Evolutionary conservation across 108 stramenopile species (phyloP), one percentile per base, ranked within the genome.

Genomic region (Skeletonema menzelii): DNA sequence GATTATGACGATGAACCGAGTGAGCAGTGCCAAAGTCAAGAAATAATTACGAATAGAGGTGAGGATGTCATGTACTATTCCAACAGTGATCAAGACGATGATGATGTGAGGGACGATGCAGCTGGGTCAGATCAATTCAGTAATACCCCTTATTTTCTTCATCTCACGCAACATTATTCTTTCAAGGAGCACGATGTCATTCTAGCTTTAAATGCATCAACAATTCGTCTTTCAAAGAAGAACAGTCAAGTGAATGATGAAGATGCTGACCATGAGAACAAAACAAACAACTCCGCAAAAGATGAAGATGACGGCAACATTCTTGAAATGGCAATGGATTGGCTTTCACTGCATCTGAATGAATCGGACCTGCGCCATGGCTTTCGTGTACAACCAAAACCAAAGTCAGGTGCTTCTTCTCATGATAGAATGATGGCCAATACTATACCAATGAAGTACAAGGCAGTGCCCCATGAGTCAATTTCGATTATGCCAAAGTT

Each of bases 271-370:
- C 61, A 37, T 8, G 63, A 65, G 0, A 32, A 59, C 40, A 59
- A 69, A 26, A 27, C 60, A 6, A 40, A 67, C 8, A 32, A 71
- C 32, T 28, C 67, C 4, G 28, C n/a, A 11, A 70, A 66, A 19
- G 42, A 74, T 2, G 69, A 66, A 19, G 42, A 74, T 2, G 69
- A 83, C 8, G 73, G 72, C 12, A 35, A 27, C 20, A 32, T 69
- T 27, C 55, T 83, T 24, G 73, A 75, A 49, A 68, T 82, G 49
- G 86, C 91, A n/a, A 78, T 92, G 83, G 91, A 92, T 59, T 92
- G 85, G 85, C 69, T 92, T 0, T 92, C 88, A 67, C 69, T 92
- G 3, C 91, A 92, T 66, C 63, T 92, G 37, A 49, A 76, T 14
- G 87, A 92, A 58, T 47, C 69, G 1, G 84, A 88, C 28, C 44